These are phyloP conservation scores for Termitomyces eurrhizus DNA, from an alignment of 768 basidiomycete genomes.

Conservation along the genomic window DNA sequence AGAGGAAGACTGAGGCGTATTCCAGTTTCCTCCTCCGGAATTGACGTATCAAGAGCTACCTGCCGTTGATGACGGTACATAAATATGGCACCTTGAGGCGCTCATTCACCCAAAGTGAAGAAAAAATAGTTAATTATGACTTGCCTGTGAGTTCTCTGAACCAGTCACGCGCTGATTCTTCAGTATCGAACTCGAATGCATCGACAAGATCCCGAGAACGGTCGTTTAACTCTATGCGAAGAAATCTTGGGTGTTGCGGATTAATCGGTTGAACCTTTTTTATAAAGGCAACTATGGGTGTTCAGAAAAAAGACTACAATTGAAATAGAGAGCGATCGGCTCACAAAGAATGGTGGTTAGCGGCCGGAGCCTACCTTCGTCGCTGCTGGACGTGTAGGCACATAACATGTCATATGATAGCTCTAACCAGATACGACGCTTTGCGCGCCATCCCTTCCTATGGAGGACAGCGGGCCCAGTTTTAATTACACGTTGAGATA, in stretches of 20 bases:
- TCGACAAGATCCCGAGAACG: conserved; percentile 21
- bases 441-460: conserved; percentile 38
- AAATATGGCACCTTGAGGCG: conserved; percentile 42
- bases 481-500: conserved; percentile 37
- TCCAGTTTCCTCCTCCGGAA: conserved; percentile 29
- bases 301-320: neutral
- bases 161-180: conserved; percentile 50
- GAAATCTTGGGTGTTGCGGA: conserved; percentile 36
- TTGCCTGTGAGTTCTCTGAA: conserved; percentile 41
- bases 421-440: conserved; percentile 58
- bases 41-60: conserved; percentile 25
- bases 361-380: conserved; percentile 53
- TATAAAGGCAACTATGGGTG: conserved; percentile 43
- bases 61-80: conserved; percentile 40
- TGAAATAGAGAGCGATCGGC: conserved; percentile 16
- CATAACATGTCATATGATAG: conserved; percentile 58
- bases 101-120: neutral
- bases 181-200: conserved; percentile 52
- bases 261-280: conserved; percentile 40
- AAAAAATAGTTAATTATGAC: conserved; percentile 1
- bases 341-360: conserved; percentile 47
- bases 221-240: conserved; percentile 34
- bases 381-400: conserved; percentile 49
- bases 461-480: conserved; percentile 48
- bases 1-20: conserved; percentile 46